phyloP scores from a whole-genome alignment of 768 basidiomycete species.

The Termitomyces titanicus region DNA sequence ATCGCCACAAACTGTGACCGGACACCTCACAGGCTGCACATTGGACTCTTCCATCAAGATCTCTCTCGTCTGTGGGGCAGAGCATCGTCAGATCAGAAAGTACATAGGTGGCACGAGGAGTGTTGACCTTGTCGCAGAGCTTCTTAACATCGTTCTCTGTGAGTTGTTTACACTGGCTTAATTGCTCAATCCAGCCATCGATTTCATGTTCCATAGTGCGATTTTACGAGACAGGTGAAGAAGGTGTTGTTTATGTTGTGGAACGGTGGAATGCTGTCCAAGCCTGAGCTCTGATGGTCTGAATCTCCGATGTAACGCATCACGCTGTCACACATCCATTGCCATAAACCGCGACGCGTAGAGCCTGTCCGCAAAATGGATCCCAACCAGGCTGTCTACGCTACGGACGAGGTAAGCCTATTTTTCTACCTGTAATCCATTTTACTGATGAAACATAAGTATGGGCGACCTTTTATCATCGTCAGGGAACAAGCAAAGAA shows the following conservation, averaged over 20 bases:
- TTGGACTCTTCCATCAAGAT: conserved; percentile 99
- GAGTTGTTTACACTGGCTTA: conserved; percentile 96
- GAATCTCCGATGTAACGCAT: conserved; percentile 28
- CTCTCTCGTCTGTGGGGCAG: conserved; percentile 75
- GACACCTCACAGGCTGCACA: conserved; percentile 97
- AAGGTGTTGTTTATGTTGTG: conserved; percentile 26
- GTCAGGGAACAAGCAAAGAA: conserved; percentile 90
- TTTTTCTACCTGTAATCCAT: background rate
- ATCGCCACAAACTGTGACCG: conserved; percentile 98
- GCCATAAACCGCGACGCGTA: conserved; percentile 31
- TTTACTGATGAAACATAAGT: conserved; percentile 41
- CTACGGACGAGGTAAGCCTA: conserved; percentile 73
- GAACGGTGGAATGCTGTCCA: conserved; percentile 33
- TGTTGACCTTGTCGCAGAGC: conserved; percentile 92
- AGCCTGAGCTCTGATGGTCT: conserved; percentile 18
- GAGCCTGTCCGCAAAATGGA: conserved; percentile 28
- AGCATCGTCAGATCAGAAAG: conserved; percentile 21
- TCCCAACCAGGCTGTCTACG: conserved; percentile 65
- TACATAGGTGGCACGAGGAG: conserved; percentile 9
- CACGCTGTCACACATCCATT: conserved; percentile 29
- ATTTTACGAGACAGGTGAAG: conserved; percentile 26
- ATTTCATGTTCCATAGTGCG: conserved; percentile 69
- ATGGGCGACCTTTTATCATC: conserved; percentile 97
- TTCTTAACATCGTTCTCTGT: conserved; percentile 94
- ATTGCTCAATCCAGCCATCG: conserved; percentile 95